Percentiles rank a stretch among this genome's conserved stretches.
Conservation (phyloP, 176 grass and related monocot genomes). For the Ampelocalamus luodianensis region DNA sequence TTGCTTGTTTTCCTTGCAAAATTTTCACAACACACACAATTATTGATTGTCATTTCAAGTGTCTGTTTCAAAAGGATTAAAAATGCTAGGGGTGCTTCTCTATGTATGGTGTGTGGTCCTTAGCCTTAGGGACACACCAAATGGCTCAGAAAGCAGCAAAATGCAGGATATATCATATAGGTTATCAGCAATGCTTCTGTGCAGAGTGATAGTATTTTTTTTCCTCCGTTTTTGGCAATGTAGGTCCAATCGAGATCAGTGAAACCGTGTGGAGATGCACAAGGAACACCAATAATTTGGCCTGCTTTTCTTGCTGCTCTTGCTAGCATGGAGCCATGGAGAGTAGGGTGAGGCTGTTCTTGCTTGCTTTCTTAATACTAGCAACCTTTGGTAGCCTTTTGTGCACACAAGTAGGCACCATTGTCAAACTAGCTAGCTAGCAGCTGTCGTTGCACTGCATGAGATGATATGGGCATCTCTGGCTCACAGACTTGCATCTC, state of each 20-base stretch:
- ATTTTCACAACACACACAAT: constrained; percentile 14
- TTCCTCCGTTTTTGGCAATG: background rate
- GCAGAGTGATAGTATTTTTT: too few species aligned
- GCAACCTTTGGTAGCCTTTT: constrained; percentile 28
- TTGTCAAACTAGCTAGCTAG: constrained; percentile 3
- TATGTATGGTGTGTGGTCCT: constrained; percentile 23
- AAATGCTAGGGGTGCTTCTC: background rate
- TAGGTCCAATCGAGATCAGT: background rate
- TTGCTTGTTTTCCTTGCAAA: background rate
- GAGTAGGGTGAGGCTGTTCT: background rate
- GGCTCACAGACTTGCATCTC: too few species aligned
- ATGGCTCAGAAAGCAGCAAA: constrained; percentile 46
- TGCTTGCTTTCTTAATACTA: constrained; percentile 24
- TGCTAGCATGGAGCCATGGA: background rate
- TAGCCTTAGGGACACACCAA: constrained; percentile 10
- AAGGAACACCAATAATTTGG: constrained; percentile 44
- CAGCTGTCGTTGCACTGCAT: background rate
- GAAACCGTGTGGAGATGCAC: background rate
- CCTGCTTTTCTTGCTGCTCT: constrained; percentile 11
- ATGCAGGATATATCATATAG: constrained; percentile 25
- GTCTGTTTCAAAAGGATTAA: constrained; percentile 1
- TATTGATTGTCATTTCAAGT: constrained; percentile 7
- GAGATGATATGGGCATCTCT: background rate
- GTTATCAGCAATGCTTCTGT: constrained; percentile 21
- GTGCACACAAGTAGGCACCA: background rate